Evolutionary conservation across 495 filamentous ascomycete species (phyloP), one percentile per base, ranked within the genome.

Genomic region (Sphaerosporella brunnea): DNA sequence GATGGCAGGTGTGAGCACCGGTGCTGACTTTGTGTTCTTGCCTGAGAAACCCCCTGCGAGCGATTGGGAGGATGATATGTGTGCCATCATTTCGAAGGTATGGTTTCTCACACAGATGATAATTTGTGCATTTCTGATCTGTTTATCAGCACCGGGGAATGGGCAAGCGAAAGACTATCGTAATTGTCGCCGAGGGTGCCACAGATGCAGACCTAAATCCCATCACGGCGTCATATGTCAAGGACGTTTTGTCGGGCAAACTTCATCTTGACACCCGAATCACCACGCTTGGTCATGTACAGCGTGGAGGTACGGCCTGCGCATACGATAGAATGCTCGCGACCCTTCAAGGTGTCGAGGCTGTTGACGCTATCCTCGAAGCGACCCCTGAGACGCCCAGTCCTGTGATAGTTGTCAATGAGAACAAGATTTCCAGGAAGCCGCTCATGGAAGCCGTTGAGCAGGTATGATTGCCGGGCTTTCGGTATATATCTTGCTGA

Each of bases 111-210:
- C 30, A 1, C 18, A 26, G 26, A 21, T 19, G 18, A 35, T 11
- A 43, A 26, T 25, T 3, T 16, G 13, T 15, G 23, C 16, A 34
- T 21, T 28, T 2, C 4, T 44, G 47, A 43, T 10, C 13, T 43
- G 11, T 42, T 43, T 43, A 24, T 47, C 50, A 93, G 84, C 92
- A 99, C 66, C 82, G 92, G 47, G 69, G 78, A 49, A 71, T 84
- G 54, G 92, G 92, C 43, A 96, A 95, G 70, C 73, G 92, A 51
- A 88, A 93, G 66, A 96, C 92, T 1, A 96, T 96, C 51, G 87
- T 99, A 52, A 95, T 99, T 51, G 79, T 99, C 41, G 88, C 90
- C 30, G 90, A 99, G 64, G 90, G 90, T 53, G 90, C 90, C 21
- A 78, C 85, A 40, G 92, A 99, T 62, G 72, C 69, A 41, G 65